A percentile compares a stretch with the other conserved stretches of the same genome.
phyloP scores from a whole-genome alignment of 495 filamentous ascomycete species.

The Penicillium subrubescens region DNA sequence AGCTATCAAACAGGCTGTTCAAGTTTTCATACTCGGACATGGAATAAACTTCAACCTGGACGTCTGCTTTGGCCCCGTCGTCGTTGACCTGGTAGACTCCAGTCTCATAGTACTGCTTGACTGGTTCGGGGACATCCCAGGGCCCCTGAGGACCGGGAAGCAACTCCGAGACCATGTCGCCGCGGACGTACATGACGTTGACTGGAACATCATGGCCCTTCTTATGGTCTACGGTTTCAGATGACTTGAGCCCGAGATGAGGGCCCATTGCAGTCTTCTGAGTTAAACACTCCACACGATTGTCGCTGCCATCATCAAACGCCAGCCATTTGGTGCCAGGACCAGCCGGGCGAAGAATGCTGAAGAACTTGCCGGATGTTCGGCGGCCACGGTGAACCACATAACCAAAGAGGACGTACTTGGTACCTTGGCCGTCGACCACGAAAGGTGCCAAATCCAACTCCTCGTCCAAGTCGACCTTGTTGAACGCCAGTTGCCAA shows the following conservation, averaged over 20 bases:
- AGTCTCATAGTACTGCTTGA: constrained; percentile 45
- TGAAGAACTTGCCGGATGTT: constrained; percentile 62
- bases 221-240: constrained; percentile 42
- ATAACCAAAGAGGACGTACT: constrained; percentile 63
- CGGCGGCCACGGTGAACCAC: constrained; percentile 64
- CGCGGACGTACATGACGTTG: constrained; percentile 58
- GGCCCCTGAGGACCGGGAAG: constrained; percentile 47
- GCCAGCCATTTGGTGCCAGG: constrained; percentile 60
- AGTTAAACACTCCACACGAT: constrained; percentile 59
- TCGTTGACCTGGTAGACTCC: constrained; percentile 25
- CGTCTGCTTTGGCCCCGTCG: constrained; percentile 20
- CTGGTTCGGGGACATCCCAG: constrained; percentile 38
- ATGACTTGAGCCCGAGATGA: constrained; percentile 52
- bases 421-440: constrained; percentile 34
- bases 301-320: constrained; percentile 58
- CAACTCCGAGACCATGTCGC: constrained; percentile 48
- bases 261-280: constrained; percentile 56
- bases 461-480: constrained; percentile 56
- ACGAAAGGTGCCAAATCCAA: constrained; percentile 47
- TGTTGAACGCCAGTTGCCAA: constrained; percentile 62
- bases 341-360: constrained; percentile 60
- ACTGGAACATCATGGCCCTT: constrained; percentile 61
- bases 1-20: constrained; percentile 45
- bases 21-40: constrained; percentile 39
- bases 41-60: constrained; percentile 48